Conservation (phyloP, 495 filamentous ascomycete species). For the Cercophora samala region DNA sequence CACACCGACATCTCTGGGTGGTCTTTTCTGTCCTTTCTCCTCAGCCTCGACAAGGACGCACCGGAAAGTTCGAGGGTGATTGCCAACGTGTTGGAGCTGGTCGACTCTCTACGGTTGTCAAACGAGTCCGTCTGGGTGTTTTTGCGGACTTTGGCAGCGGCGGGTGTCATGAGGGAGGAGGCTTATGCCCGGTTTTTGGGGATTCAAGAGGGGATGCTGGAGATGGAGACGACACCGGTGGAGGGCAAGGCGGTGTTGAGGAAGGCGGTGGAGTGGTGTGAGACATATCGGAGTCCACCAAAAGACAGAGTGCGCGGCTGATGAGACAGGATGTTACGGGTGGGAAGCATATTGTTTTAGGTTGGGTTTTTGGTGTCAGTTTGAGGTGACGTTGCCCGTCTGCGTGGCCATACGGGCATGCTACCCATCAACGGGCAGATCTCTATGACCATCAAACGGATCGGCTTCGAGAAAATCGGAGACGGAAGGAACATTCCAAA, state of each 20-base stretch:
- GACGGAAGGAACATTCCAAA: neutral
- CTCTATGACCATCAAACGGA: neutral
- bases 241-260: constrained; percentile 22
- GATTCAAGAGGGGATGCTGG: constrained; percentile 21
- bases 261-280: constrained; percentile 28
- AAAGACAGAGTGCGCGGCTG: neutral
- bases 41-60: constrained; percentile 24
- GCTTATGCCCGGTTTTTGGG: constrained; percentile 31
- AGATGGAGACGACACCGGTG: neutral
- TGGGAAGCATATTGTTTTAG: neutral
- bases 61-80: constrained; percentile 20
- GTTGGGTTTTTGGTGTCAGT: neutral
- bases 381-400: neutral
- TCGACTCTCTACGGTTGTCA: constrained; percentile 45
- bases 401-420: neutral
- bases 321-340: neutral
- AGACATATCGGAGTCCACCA: constrained; percentile 24
- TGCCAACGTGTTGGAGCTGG: constrained; percentile 40
- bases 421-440: neutral
- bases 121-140: constrained; percentile 59
- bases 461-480: neutral
- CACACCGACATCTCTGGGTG: constrained; percentile 75
- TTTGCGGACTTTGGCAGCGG: constrained; percentile 45
- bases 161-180: constrained; percentile 29
- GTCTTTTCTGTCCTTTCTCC: constrained; percentile 60